Evolutionary conservation across 2,329 filamentous ascomycete species (phyloP).

Genomic region (Diaporthe sp.): DNA sequence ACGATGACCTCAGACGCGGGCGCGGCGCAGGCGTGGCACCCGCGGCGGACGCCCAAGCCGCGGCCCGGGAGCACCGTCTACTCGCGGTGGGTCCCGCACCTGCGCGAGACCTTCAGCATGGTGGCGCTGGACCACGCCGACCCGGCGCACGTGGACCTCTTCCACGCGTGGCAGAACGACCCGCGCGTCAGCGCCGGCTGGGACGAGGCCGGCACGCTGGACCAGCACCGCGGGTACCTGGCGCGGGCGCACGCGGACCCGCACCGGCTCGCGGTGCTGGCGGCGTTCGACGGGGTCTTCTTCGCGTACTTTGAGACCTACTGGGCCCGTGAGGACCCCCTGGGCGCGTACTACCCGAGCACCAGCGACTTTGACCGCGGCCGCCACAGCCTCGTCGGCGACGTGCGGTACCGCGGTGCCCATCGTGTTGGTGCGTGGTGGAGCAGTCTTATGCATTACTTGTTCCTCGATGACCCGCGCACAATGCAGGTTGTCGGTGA

Average conservation of each 20-base stretch:
- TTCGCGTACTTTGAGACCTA: constrained; percentile 89
- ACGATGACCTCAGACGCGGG: constrained; percentile 56
- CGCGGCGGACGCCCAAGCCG: constrained; percentile 80
- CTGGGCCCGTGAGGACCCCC: constrained; percentile 75
- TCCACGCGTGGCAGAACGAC: constrained; percentile 88
- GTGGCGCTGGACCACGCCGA: constrained; percentile 78
- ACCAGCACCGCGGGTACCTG: constrained; percentile 81
- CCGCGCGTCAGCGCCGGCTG: constrained; percentile 84
- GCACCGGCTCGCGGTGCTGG: constrained; percentile 79
- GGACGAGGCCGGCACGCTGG: constrained; percentile 83
- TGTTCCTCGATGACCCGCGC: constrained; percentile 73
- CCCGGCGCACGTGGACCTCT: constrained; percentile 75
- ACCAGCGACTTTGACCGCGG: constrained; percentile 69
- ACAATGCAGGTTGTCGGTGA: constrained; percentile 74
- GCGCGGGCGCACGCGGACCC: constrained; percentile 77
- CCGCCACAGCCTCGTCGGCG: constrained; percentile 71
- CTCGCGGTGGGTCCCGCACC: constrained; percentile 83
- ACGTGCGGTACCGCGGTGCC: constrained; percentile 71
- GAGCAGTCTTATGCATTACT: constrained; percentile 73
- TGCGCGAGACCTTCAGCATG: constrained; percentile 83
- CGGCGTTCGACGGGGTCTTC: constrained; percentile 76
- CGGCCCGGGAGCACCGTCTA: constrained; percentile 79
- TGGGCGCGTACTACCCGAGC: constrained; percentile 69
- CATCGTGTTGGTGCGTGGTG: constrained; percentile 74
- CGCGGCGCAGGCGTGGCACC: constrained; percentile 68